phyloP scores from a whole-genome alignment of 768 basidiomycete species.

The Sarcodon sp. region DNA sequence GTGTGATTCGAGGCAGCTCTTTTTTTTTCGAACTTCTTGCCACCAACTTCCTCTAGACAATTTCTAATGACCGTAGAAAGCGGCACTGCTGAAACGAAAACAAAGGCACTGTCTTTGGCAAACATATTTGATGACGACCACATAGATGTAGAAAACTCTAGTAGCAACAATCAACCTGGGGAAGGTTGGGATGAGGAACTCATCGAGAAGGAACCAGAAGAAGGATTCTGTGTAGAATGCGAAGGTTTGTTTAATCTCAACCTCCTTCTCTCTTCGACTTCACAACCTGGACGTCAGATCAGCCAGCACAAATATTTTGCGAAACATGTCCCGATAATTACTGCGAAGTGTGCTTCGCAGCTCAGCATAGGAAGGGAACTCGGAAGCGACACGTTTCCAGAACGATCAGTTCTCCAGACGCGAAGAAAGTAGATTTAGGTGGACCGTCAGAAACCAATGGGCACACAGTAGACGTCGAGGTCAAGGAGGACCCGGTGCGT shows the following conservation, averaged over 20 bases:
- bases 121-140: slow-evolving; percentile 58
- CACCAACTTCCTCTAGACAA: too few relatives aligned
- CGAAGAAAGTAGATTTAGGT: slow-evolving; percentile 9
- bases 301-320: slow-evolving; percentile 67
- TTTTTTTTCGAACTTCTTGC: too few relatives aligned
- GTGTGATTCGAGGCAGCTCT: too few relatives aligned
- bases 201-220: slow-evolving; percentile 26
- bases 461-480: slow-evolving; percentile 8
- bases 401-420: slow-evolving; percentile 20
- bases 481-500: slow-evolving; percentile 10
- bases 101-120: slow-evolving; percentile 40
- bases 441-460: slow-evolving; percentile 10
- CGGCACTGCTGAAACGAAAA: not conserved
- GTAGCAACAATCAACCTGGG: slow-evolving; percentile 22
- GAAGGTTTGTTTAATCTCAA: slow-evolving; percentile 44
- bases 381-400: slow-evolving; percentile 51
- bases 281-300: slow-evolving; percentile 34
- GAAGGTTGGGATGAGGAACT: slow-evolving; percentile 63
- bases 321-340: slow-evolving; percentile 61
- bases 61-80: too few relatives aligned
- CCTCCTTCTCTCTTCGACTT: not conserved
- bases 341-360: slow-evolving; percentile 79
- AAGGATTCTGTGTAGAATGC: slow-evolving; percentile 75
- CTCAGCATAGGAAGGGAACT: slow-evolving; percentile 75
- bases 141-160: slow-evolving; percentile 47